Conservation (phyloP, 129 eudicot genomes). For the Flaveria sonorensis region DNA sequence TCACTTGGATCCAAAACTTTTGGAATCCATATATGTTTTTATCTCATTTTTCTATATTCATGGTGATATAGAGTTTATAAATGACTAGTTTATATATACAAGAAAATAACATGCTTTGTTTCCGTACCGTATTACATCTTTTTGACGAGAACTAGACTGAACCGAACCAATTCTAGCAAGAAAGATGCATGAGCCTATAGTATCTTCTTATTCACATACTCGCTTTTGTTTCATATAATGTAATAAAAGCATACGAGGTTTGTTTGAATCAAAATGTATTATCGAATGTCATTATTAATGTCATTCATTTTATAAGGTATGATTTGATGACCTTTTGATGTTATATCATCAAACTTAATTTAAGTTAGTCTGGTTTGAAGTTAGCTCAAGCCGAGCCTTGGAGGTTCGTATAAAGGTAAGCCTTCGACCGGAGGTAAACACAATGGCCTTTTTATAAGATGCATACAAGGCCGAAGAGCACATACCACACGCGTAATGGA, state of each 20-base stretch:
- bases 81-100: too few species aligned
- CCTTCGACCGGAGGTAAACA: background rate
- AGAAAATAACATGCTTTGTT: background rate
- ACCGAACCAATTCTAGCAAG: background rate
- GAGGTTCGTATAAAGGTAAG: background rate
- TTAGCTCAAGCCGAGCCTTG: background rate
- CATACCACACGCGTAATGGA: background rate
- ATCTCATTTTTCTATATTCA: background rate
- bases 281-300: background rate
- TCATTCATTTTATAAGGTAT: background rate
- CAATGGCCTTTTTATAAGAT: background rate
- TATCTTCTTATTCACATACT: background rate
- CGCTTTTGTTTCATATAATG: background rate
- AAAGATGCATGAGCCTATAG: background rate
- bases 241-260: background rate
- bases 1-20: slow-evolving; percentile 17
- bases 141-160: too few species aligned
- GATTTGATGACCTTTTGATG: background rate
- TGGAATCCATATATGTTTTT: background rate
- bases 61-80: too few species aligned
- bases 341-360: background rate
- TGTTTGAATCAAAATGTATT: background rate
- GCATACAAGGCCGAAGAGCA: background rate
- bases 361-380: too few species aligned
- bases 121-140: background rate